Conservation (phyloP, 75 land plant species). For the Cunninghamia lanceolata region DNA sequence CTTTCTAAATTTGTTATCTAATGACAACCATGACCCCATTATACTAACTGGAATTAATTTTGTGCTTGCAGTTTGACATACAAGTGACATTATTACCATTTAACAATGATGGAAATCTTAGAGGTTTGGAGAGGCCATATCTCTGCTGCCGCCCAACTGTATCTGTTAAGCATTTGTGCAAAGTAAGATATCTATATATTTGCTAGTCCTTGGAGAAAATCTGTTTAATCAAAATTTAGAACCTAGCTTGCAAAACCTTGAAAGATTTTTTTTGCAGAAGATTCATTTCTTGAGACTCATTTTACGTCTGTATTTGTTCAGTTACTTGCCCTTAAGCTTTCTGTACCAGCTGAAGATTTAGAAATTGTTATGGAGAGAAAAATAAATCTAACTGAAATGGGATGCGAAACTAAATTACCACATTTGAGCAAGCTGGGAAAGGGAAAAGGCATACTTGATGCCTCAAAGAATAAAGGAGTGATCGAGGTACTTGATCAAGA, state of each 20-base stretch:
- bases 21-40: background rate
- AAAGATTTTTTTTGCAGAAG: background rate
- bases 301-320: conserved; percentile 12
- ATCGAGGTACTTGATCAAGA: background rate
- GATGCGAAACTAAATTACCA: background rate
- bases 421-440: background rate
- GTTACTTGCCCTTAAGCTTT: conserved; percentile 42
- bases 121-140: conserved; percentile 56
- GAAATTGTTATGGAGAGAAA: conserved; percentile 28
- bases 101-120: conserved; percentile 38
- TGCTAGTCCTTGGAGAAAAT: background rate
- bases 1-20: background rate
- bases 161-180: conserved; percentile 33
- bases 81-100: conserved; percentile 60
- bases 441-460: background rate
- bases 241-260: background rate
- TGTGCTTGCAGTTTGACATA: conserved; percentile 57
- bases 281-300: background rate
- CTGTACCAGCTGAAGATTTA: conserved; percentile 29
- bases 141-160: conserved; percentile 56
- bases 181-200: conserved; percentile 17
- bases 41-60: conserved; percentile 7
- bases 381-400: background rate
- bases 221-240: conserved; percentile 2
- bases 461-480: background rate